Conservation (phyloP, 371 early-diverging fungal genomes). For the Smittium culicis region DNA sequence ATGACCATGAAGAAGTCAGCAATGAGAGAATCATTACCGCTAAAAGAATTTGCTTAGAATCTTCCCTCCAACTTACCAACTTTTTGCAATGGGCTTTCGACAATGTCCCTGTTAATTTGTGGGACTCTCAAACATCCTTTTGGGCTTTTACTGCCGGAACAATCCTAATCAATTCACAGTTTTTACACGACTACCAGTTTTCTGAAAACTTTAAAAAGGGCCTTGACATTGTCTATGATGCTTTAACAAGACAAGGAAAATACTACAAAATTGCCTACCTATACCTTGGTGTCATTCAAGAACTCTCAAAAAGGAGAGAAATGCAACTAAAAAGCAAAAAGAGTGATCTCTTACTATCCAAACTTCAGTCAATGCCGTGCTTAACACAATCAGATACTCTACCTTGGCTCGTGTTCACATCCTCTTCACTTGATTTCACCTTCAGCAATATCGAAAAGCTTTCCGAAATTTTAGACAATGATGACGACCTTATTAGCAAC, state of each 20-base stretch:
- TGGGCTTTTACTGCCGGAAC: constrained; percentile 33
- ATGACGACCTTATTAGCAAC: constrained; percentile 1
- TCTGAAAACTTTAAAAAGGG: not conserved
- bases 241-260: not conserved
- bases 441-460: not conserved
- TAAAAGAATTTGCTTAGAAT: constrained; percentile 26
- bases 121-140: constrained; percentile 31
- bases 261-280: not conserved
- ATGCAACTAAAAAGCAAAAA: not conserved
- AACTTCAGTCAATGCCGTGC: not conserved
- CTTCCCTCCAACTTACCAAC: constrained; percentile 28
- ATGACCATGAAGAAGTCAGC: constrained; percentile 22
- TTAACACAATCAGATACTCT: not conserved
- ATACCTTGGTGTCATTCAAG: constrained; percentile 2
- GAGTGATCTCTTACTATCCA: not conserved
- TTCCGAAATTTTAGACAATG: not conserved
- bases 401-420: constrained; percentile 7
- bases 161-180: constrained; percentile 25
- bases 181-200: not conserved
- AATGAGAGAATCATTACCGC: constrained; percentile 21
- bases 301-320: not conserved
- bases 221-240: not conserved
- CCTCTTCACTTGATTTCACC: constrained; percentile 2
- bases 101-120: constrained; percentile 27
- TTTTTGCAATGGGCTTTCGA: constrained; percentile 32